phyloP scores from a whole-genome alignment of 495 filamentous ascomycete species.

The Penicillium paxilli region DNA sequence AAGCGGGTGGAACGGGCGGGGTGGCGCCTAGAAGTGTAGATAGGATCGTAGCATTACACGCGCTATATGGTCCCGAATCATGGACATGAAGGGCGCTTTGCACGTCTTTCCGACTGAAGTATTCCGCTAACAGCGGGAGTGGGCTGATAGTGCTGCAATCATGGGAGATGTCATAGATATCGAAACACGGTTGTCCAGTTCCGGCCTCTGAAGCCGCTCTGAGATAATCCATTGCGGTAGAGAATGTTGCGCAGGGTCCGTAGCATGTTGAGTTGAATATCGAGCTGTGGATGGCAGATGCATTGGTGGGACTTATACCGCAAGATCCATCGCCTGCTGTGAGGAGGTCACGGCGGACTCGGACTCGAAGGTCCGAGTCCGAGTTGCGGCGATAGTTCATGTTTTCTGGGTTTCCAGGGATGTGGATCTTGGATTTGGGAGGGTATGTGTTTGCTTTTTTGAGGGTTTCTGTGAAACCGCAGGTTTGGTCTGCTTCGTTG shows the following conservation, averaged over 20 bases:
- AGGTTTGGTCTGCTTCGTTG: constrained; percentile 26
- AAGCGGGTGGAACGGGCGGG: constrained; percentile 25
- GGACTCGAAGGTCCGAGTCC: constrained; percentile 6
- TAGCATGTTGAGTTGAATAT: constrained; percentile 40
- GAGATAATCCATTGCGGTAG: constrained; percentile 36
- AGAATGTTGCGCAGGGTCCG: constrained; percentile 38
- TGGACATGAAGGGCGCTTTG: constrained; percentile 33
- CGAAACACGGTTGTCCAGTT: constrained; percentile 24
- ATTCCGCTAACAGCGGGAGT: constrained; percentile 22
- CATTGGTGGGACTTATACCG: constrained; percentile 19
- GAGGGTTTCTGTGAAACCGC: constrained; percentile 35
- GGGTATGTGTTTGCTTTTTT: constrained; percentile 31
- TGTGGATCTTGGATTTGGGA: constrained; percentile 28
- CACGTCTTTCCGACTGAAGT: constrained; percentile 39
- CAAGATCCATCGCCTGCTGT: constrained; percentile 21
- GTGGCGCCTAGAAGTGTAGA: constrained; percentile 18
- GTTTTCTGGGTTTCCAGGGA: constrained; percentile 39
- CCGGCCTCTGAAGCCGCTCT: constrained; percentile 10
- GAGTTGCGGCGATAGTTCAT: constrained; percentile 31
- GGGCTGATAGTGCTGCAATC: constrained; percentile 31
- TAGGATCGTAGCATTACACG: constrained; percentile 35
- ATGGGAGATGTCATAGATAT: constrained; percentile 38
- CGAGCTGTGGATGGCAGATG: constrained; percentile 25
- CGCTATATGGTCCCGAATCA: constrained; percentile 19
- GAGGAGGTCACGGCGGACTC: constrained; percentile 15